phyloP scores from a whole-genome alignment of 805 yeast genomes.

The Torulaspora quercuum region DNA sequence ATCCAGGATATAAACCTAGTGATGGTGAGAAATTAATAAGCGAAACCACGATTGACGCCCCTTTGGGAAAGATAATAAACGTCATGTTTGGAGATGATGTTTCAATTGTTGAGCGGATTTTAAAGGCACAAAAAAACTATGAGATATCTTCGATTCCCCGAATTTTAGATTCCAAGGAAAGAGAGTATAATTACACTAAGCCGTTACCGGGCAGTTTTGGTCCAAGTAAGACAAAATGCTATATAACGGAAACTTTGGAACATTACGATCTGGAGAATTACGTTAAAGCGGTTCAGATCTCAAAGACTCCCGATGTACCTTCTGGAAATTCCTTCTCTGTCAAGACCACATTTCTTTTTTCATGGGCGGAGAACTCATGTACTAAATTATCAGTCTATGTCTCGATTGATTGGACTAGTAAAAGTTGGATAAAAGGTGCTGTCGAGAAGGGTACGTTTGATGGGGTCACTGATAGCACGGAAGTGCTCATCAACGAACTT shows the following conservation, averaged over 20 bases:
- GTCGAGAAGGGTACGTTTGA: conserved; percentile 71
- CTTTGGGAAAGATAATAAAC: conserved; percentile 57
- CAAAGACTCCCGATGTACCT: conserved; percentile 81
- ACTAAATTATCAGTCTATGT: conserved; percentile 55
- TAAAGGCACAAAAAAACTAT: conserved; percentile 61
- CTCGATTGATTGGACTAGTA: conserved; percentile 65
- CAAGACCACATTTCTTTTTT: conserved; percentile 51
- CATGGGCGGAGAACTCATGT: conserved; percentile 59
- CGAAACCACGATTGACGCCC: conserved; percentile 55
- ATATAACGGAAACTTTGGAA: conserved; percentile 57
- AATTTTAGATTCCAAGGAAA: conserved; percentile 36
- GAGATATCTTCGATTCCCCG: conserved; percentile 51
- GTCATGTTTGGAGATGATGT: conserved; percentile 63
- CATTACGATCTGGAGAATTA: conserved; percentile 47
- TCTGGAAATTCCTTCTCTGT: conserved; percentile 67
- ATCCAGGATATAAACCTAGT: conserved; percentile 41
- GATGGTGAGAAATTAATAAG: conserved; percentile 52
- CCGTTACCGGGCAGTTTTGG: conserved; percentile 69
- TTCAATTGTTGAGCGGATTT: conserved; percentile 41
- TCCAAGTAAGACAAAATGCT: conserved; percentile 70
- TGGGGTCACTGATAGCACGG: conserved; percentile 63
- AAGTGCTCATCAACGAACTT: conserved; percentile 46
- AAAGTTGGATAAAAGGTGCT: conserved; percentile 74
- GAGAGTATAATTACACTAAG: conserved; percentile 57
- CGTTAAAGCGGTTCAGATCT: conserved; percentile 51